These are phyloP conservation scores for Stachybotrys echinatus DNA, from an alignment of 2,329 filamentous ascomycete species.

Conservation along the genomic window DNA sequence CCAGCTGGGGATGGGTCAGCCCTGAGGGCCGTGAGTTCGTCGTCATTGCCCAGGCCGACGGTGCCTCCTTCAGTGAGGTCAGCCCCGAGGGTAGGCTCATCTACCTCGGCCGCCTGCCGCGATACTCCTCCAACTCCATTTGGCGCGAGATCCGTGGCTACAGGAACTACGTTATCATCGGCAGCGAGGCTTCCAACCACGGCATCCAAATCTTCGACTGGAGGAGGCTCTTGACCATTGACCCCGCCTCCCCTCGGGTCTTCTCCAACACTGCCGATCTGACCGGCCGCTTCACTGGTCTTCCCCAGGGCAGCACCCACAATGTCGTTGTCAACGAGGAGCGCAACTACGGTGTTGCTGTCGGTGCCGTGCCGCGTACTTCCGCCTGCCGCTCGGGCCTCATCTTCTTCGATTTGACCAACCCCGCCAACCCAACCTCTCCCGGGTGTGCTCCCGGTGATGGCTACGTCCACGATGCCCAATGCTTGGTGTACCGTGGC, in stretches of 20 bases:
- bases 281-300: slow-evolving; percentile 13
- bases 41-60: slow-evolving; percentile 37
- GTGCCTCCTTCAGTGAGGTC: slow-evolving; percentile 40
- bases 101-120: slow-evolving; percentile 1
- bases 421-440: slow-evolving; percentile 40
- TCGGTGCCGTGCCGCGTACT: slow-evolving; percentile 37
- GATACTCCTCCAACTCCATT: slow-evolving; percentile 2
- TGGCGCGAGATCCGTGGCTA: slow-evolving; percentile 31
- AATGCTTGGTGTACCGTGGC: slow-evolving; percentile 47
- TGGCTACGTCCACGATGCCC: slow-evolving; percentile 48
- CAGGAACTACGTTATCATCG: slow-evolving; percentile 26
- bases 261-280: slow-evolving; percentile 23
- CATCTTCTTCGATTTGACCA: slow-evolving; percentile 35
- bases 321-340: slow-evolving; percentile 25
- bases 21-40: slow-evolving; percentile 38
- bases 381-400: slow-evolving; percentile 34
- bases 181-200: slow-evolving; percentile 37
- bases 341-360: slow-evolving; percentile 38
- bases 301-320: slow-evolving; percentile 32
- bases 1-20: slow-evolving; percentile 34
- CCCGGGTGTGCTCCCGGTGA: slow-evolving; percentile 42
- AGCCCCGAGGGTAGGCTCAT: slow-evolving; percentile 4
- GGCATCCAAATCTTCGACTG: slow-evolving; percentile 59
- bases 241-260: slow-evolving; percentile 27
- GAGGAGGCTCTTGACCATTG: slow-evolving; percentile 39